phyloP scores from a whole-genome alignment of 106 monocot species.

The Platanthera zijinensis region DNA sequence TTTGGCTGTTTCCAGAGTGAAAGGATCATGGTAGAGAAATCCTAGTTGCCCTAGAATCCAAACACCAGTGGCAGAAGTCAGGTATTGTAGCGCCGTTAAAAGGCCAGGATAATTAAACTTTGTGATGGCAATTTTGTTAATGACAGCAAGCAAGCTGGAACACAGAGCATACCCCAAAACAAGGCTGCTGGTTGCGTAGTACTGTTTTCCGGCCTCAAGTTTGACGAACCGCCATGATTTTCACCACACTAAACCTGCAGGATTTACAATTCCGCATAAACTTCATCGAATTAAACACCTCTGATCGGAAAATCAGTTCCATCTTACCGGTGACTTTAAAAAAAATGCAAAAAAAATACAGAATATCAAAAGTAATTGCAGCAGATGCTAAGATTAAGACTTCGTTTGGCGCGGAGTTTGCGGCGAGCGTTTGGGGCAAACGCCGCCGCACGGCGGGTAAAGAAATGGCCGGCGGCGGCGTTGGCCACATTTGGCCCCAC shows the following conservation, averaged over 20 bases:
- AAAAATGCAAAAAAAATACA: too few species aligned
- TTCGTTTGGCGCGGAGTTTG: too few species aligned
- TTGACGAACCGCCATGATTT: slow-evolving; percentile 28
- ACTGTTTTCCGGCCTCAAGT: slow-evolving; percentile 37
- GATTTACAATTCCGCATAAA: neutral
- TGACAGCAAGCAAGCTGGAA: slow-evolving; percentile 79
- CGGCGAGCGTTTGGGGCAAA: too few species aligned
- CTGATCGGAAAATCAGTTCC: too few species aligned
- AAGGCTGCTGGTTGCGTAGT: slow-evolving; percentile 67
- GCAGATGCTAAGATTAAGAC: too few species aligned
- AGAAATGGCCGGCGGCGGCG: too few species aligned
- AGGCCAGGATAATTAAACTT: slow-evolving; percentile 76
- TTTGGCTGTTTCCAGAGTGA: slow-evolving; percentile 59
- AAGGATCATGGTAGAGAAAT: slow-evolving; percentile 61
- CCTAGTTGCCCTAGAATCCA: slow-evolving; percentile 71
- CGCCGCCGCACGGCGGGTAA: too few species aligned
- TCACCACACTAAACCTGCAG: neutral
- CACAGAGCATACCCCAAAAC: slow-evolving; percentile 76
- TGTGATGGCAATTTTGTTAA: slow-evolving; percentile 84
- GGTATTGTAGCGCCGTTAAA: slow-evolving; percentile 66
- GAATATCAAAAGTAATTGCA: too few species aligned
- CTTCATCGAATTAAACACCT: too few species aligned
- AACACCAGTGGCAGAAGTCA: slow-evolving; percentile 67
- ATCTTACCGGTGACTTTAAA: too few species aligned
- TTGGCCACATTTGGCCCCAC: too few species aligned